Percentiles rank a stretch among this genome's conserved stretches.
These are phyloP conservation scores for Fragaria iinumae DNA, from an alignment of 306 rosid genomes.

Conservation along the genomic window DNA sequence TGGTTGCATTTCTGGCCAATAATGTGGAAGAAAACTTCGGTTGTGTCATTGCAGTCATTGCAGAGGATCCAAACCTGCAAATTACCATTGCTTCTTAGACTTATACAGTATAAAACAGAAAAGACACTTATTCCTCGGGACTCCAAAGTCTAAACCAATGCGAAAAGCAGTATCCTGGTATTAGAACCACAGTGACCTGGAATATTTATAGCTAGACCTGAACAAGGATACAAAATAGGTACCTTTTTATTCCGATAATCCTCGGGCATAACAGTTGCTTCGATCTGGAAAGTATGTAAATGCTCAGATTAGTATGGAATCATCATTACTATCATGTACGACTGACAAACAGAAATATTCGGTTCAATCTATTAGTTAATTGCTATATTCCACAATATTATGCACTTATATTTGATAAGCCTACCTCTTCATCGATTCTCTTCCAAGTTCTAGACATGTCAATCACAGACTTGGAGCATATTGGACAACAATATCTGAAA, in stretches of 20 bases:
- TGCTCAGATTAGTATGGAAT: slow-evolving; percentile 19
- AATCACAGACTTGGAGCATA: slow-evolving; percentile 77
- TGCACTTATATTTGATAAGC: slow-evolving; percentile 3
- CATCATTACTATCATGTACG: background rate
- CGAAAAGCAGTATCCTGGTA: background rate
- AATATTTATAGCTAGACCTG: background rate
- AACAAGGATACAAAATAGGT: slow-evolving; percentile 20
- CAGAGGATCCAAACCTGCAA: slow-evolving; percentile 97
- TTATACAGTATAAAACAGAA: background rate
- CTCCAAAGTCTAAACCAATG: background rate
- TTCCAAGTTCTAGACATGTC: slow-evolving; percentile 89
- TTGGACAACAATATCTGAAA: slow-evolving; percentile 79
- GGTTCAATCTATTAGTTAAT: background rate
- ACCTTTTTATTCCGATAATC: slow-evolving; percentile 86
- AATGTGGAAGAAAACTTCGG: slow-evolving; percentile 83
- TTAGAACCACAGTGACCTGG: background rate
- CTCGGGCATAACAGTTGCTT: slow-evolving; percentile 81
- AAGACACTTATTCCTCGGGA: background rate
- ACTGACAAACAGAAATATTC: background rate
- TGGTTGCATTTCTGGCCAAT: slow-evolving; percentile 92
- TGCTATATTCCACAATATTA: background rate
- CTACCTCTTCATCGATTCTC: slow-evolving; percentile 95
- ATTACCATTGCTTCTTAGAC: slow-evolving; percentile 17
- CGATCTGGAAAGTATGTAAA: slow-evolving; percentile 51
- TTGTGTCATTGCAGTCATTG: slow-evolving; percentile 93